A percentile compares a stretch with the other conserved stretches of the same genome.
These are phyloP conservation scores for Melanomma pulvis-pyrius DNA, from an alignment of 495 filamentous ascomycete species.

Conservation along the genomic window DNA sequence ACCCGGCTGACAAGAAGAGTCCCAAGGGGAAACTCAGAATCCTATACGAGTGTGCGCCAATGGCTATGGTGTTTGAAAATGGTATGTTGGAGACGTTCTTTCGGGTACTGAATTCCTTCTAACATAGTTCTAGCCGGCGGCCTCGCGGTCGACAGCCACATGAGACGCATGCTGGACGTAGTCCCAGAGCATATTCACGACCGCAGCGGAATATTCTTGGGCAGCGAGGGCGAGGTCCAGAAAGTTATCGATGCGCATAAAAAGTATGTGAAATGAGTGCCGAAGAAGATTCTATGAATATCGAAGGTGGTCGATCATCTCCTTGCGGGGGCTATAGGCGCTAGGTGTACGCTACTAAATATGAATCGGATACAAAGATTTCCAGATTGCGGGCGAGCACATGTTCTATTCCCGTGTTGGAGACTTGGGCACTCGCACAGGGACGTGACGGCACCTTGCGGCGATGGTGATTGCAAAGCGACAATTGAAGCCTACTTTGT, in stretches of 20 bases:
- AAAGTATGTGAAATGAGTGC: constrained; percentile 45
- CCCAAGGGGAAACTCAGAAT: constrained; percentile 97
- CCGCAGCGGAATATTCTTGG: constrained; percentile 92
- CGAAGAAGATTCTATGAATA: constrained; percentile 3
- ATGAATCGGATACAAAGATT: constrained; percentile 14
- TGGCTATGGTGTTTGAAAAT: constrained; percentile 99
- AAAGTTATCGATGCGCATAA: constrained; percentile 80
- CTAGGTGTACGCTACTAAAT: constrained; percentile 28
- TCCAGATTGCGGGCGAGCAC: constrained; percentile 24
- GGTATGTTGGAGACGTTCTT: constrained; percentile 57
- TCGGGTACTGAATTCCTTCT: constrained; percentile 1
- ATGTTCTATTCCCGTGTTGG: constrained; percentile 3
- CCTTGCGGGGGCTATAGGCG: constrained; percentile 8
- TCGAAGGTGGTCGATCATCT: constrained; percentile 11
- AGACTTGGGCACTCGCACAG: neutral
- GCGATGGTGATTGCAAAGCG: neutral
- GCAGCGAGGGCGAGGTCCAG: constrained; percentile 90
- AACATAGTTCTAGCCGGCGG: constrained; percentile 68
- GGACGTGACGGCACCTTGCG: neutral
- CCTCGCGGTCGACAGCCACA: constrained; percentile 83
- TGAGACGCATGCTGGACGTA: constrained; percentile 86
- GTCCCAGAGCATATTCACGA: constrained; percentile 95
- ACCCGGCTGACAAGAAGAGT: constrained; percentile 96
- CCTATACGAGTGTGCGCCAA: constrained; percentile 96
- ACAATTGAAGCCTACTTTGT: neutral